These are phyloP conservation scores for Glycine latifolia DNA, from an alignment of 306 rosid genomes.

Conservation along the genomic window DNA sequence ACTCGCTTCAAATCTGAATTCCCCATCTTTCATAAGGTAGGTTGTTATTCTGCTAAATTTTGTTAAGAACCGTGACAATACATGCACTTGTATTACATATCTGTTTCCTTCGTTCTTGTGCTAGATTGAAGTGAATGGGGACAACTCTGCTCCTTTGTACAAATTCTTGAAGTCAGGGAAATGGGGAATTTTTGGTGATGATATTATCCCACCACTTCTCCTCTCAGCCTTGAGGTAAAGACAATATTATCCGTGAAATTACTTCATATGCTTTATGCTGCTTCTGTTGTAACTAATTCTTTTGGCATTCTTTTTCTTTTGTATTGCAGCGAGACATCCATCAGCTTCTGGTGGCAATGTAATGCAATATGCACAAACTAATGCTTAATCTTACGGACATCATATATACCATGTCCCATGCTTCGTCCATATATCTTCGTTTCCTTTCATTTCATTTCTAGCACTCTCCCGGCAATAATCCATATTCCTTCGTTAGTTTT, in stretches of 20 bases:
- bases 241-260: not conserved
- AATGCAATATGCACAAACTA: not conserved
- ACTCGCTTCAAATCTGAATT: slow-evolving; percentile 76
- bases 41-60: not conserved
- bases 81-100: not conserved
- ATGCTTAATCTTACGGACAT: not conserved
- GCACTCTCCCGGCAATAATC: not conserved
- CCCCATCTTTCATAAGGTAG: slow-evolving; percentile 72
- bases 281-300: not conserved
- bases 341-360: slow-evolving; percentile 49
- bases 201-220: slow-evolving; percentile 78
- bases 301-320: not conserved
- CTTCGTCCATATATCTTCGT: not conserved
- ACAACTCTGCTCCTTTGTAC: slow-evolving; percentile 61
- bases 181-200: too few relatives aligned
- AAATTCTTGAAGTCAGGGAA: slow-evolving; percentile 70
- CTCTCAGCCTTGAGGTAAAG: slow-evolving; percentile 73
- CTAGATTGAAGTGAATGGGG: slow-evolving; percentile 83
- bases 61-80: not conserved
- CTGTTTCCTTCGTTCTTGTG: not conserved
- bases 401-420: not conserved
- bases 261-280: slow-evolving; percentile 10
- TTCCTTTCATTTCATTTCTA: not conserved
- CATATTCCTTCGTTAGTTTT: not conserved
- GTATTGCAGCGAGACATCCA: slow-evolving; percentile 63